Evolutionary conservation across 1,284 basidiomycete species (phyloP).

Genomic region (Hypsizygus ulmarius): DNA sequence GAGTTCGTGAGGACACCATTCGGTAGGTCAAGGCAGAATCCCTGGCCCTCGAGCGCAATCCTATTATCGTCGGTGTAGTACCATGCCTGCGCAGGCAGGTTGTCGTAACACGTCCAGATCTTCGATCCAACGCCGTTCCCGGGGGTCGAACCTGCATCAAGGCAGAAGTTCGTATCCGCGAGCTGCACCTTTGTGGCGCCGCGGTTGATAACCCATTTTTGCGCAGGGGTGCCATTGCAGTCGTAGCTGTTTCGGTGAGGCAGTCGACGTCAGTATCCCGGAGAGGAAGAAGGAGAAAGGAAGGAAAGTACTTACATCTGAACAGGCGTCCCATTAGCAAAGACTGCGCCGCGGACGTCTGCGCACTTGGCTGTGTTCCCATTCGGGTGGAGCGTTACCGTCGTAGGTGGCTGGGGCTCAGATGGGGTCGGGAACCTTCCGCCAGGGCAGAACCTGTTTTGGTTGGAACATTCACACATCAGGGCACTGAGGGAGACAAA

Average conservation of each 20-base stretch:
- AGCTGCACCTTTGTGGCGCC: slow-evolving; percentile 16
- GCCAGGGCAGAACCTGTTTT: slow-evolving; percentile 13
- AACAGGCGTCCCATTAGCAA: slow-evolving; percentile 24
- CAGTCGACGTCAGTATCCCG: slow-evolving; percentile 22
- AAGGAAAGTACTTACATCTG: slow-evolving; percentile 23
- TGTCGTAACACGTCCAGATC: slow-evolving; percentile 23
- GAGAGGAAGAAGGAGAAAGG: neutral
- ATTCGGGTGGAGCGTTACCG: slow-evolving; percentile 20
- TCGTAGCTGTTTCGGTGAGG: slow-evolving; percentile 34
- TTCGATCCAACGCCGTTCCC: slow-evolving; percentile 21
- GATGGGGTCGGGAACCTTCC: slow-evolving; percentile 7
- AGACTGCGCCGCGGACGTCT: slow-evolving; percentile 23
- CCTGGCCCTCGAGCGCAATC: slow-evolving; percentile 6
- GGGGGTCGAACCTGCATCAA: slow-evolving; percentile 24
- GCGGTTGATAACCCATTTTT: slow-evolving; percentile 21
- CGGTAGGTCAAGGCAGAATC: slow-evolving; percentile 10
- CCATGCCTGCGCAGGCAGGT: slow-evolving; percentile 23
- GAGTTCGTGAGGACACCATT: slow-evolving; percentile 1
- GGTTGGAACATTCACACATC: neutral
- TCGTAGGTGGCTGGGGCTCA: slow-evolving; percentile 1
- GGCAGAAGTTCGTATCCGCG: slow-evolving; percentile 20
- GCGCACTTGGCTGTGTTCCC: slow-evolving; percentile 23
- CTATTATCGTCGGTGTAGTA: slow-evolving; percentile 19
- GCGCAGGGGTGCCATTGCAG: slow-evolving; percentile 25
- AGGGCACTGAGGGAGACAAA: neutral